A percentile compares a stretch with the other conserved stretches of the same genome.
phyloP scores from a whole-genome alignment of 2,329 filamentous ascomycete species.

The Aspergillus ruber region DNA sequence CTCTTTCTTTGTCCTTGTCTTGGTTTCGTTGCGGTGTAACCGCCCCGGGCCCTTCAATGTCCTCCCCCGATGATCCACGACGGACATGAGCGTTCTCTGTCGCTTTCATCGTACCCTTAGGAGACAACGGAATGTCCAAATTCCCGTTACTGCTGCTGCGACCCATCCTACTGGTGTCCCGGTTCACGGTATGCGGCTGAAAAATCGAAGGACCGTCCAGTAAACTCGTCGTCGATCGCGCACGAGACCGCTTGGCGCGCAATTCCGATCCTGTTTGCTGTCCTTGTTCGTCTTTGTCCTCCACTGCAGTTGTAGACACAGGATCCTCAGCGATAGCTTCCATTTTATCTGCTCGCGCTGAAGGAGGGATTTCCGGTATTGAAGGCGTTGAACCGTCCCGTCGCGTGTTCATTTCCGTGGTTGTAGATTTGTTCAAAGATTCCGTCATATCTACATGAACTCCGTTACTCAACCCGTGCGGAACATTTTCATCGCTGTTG shows the following conservation, averaged over 20 bases:
- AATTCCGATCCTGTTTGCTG: not conserved
- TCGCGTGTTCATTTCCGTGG: not conserved
- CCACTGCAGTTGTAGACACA: not conserved
- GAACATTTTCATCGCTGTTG: not conserved
- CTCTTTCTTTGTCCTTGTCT: slow-evolving; percentile 28
- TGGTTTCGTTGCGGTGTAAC: slow-evolving; percentile 10
- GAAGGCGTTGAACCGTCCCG: not conserved
- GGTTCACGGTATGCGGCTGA: not conserved
- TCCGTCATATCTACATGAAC: not conserved
- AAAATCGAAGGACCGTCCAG: not conserved
- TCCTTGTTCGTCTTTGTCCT: not conserved
- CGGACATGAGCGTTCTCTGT: slow-evolving; percentile 3
- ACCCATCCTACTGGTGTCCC: not conserved
- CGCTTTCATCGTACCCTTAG: not conserved
- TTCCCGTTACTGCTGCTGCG: not conserved
- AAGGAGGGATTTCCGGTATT: too few species aligned
- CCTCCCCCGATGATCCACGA: slow-evolving; percentile 20
- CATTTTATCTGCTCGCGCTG: not conserved
- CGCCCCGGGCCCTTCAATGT: slow-evolving; percentile 18
- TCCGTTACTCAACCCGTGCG: not conserved
- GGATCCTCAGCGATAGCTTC: not conserved
- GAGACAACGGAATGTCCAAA: not conserved
- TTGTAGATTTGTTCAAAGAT: not conserved
- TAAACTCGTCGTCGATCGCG: not conserved
- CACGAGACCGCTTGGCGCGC: not conserved